These are phyloP conservation scores for Potentilla sterilis DNA, from an alignment of 306 rosid genomes.

Conservation along the genomic window DNA sequence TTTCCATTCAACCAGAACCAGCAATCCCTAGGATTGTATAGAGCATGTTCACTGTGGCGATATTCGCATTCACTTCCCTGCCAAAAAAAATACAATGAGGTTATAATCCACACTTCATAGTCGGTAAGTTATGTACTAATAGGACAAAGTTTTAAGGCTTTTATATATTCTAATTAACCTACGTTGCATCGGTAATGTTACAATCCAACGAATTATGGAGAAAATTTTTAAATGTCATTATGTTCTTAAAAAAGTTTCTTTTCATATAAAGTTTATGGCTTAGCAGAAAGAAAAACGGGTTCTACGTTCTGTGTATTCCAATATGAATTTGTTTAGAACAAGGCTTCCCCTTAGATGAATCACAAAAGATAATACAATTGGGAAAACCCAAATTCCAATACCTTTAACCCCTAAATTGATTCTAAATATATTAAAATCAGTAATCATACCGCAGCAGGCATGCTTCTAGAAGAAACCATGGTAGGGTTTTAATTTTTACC, in stretches of 20 bases:
- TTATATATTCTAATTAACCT: background rate
- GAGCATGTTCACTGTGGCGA: slow-evolving; percentile 93
- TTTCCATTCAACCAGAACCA: slow-evolving; percentile 92
- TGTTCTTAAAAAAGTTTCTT: background rate
- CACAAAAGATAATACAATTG: background rate
- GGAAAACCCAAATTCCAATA: background rate
- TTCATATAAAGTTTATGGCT: background rate
- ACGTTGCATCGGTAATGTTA: background rate
- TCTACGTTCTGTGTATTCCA: background rate
- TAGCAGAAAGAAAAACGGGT: background rate
- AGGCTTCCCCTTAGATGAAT: background rate
- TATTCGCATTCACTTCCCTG: slow-evolving; percentile 96
- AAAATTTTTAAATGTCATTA: background rate
- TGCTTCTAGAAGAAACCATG: background rate
- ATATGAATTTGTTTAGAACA: background rate
- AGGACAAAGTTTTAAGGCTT: background rate
- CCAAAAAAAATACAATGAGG: slow-evolving; percentile 8
- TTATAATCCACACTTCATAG: background rate
- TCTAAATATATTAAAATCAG: background rate
- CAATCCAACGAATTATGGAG: background rate
- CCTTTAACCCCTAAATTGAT: background rate
- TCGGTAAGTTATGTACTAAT: background rate
- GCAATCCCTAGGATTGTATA: slow-evolving; percentile 96
- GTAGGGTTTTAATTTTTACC: background rate
- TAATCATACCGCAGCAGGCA: background rate